Percentiles rank a stretch among this genome's conserved stretches.
Conservation (phyloP, 163 green algal species). For the Scenedesmus sp. region DNA sequence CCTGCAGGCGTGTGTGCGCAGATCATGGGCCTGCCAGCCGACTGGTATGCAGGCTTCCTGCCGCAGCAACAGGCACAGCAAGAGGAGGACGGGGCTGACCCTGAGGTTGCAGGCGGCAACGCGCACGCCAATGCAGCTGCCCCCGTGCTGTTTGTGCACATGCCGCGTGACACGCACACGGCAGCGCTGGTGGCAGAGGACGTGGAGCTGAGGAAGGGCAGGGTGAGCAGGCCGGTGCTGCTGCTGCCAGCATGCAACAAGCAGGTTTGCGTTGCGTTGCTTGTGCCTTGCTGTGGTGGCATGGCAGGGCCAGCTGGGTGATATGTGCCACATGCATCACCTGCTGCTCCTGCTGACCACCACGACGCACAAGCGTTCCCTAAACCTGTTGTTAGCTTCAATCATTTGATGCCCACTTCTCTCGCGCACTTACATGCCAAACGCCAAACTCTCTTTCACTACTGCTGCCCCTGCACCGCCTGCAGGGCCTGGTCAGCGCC, state of each 20-base stretch:
- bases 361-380: too few relatives aligned
- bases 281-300: background rate
- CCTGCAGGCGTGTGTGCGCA: slow-evolving; percentile 45
- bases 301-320: background rate
- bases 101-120: background rate
- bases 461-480: background rate
- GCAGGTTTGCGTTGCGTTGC: background rate
- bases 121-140: slow-evolving; percentile 9
- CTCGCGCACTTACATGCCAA: background rate
- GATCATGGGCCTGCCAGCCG: slow-evolving; percentile 61
- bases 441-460: background rate
- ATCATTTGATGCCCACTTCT: background rate
- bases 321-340: background rate
- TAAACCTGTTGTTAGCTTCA: background rate
- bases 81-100: background rate
- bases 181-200: slow-evolving; percentile 49
- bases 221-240: slow-evolving; percentile 14
- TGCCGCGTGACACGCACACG: slow-evolving; percentile 66
- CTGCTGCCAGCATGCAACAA: too few relatives aligned
- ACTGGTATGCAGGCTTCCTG: background rate
- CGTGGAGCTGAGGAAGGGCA: slow-evolving; percentile 42
- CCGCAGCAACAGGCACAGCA: background rate
- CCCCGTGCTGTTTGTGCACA: slow-evolving; percentile 74
- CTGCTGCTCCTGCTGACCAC: too few relatives aligned
- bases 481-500: slow-evolving; percentile 53